Conservation (phyloP, 768 basidiomycete species). For the Boletales sp. region DNA sequence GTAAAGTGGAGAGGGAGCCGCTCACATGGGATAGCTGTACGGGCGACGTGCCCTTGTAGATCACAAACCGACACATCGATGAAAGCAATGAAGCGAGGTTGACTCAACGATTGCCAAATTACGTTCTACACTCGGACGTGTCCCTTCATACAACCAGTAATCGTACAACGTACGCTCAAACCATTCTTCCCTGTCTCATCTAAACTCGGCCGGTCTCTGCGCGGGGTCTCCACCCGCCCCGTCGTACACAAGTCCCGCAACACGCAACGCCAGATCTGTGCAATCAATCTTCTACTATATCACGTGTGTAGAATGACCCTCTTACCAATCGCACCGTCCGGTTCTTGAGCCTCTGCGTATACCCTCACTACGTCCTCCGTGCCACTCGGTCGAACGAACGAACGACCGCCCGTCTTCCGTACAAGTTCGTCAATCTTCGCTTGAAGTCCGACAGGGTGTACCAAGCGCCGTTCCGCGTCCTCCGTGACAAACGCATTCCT, state of each 20-base stretch:
- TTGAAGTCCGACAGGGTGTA: constrained; percentile 78
- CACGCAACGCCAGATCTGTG: constrained; percentile 78
- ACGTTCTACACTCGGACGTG: constrained; percentile 19
- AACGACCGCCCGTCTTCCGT: constrained; percentile 78
- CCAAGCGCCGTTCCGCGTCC: constrained; percentile 89
- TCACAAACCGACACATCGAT: constrained; percentile 84
- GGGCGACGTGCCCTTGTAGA: constrained; percentile 93
- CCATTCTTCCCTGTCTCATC: constrained; percentile 35
- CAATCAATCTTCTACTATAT: constrained; percentile 1
- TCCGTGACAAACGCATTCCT: constrained; percentile 82
- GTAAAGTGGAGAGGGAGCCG: background rate
- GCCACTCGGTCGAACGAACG: constrained; percentile 95
- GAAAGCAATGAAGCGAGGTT: background rate
- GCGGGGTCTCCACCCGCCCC: constrained; percentile 76
- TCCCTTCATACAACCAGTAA: background rate
- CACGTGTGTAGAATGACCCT: background rate
- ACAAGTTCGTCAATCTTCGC: constrained; percentile 78
- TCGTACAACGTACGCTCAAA: background rate
- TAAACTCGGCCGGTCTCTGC: constrained; percentile 75
- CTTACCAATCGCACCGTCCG: constrained; percentile 77
- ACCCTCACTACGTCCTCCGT: constrained; percentile 98
- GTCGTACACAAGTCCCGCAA: constrained; percentile 84
- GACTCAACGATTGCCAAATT: constrained; percentile 13
- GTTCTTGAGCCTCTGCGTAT: constrained; percentile 85
- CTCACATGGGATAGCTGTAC: constrained; percentile 85